Base-by-base conservation (phyloP, 768 basidiomycete species). In the Hebeloma cylindrosporum region DNA sequence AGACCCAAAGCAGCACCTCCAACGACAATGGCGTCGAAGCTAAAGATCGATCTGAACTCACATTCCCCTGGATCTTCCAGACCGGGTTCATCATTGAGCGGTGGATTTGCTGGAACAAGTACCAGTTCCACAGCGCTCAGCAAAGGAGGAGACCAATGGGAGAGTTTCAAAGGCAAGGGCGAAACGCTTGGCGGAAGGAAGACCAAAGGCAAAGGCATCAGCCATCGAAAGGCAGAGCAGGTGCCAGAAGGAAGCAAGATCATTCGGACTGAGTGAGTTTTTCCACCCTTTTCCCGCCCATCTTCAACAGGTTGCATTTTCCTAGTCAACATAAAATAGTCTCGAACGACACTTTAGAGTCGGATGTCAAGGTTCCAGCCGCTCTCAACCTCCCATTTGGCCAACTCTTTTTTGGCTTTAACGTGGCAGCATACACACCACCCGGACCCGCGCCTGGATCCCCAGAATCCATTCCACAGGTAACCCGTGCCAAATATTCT, bases 361-460 rank as follows among this genome's bases (percentile, higher is more conserved):
- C 79, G 13, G 84, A 85, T 14, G 74, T 70, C 36, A 85, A 88
- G 56, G 92, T 88, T 6, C 95, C 96, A 3, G 93, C 91, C 0
- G 85, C 93, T 6, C 72, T 99, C 30, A 87, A 86, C 52, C 72
- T 99, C 7, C 93, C 96, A 0, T 85, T 88, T 52, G 96, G 96
- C 9, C 87, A 96, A 53, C 73, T 99, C 14, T 99, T 99, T 74
- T 98, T 99, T 59, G 96, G 96, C 7, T 99, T 86, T 70, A 87
- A 88, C 48, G 78, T 89, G 45, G 70, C 79, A 2, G 73, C 86
- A 1, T 90, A 89, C 60, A 72, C 67, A 3, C 80, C 81, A 5
- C 77, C 82, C 4, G 60, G 68, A 32, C 53, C 61, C 25, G 45
- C 68, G 22, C 48, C 51, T 39, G 70, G 35, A 27, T 64, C 58